A percentile compares a stretch with the other conserved stretches of the same genome.
phyloP scores from a whole-genome alignment of 495 filamentous ascomycete genomes.

The Xylaria longipes region DNA sequence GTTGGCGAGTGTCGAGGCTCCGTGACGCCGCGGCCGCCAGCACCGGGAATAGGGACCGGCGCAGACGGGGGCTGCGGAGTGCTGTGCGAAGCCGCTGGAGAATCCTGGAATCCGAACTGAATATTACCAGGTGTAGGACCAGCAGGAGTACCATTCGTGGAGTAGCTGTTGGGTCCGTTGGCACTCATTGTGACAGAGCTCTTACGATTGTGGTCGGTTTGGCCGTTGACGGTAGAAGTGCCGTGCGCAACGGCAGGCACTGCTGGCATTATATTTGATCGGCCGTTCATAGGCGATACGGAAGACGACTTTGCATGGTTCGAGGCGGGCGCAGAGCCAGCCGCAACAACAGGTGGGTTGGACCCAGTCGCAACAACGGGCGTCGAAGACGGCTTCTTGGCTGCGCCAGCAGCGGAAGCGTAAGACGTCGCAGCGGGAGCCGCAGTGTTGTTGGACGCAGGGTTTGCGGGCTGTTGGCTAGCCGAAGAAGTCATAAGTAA shows the following conservation, averaged over 20 bases:
- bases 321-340: slow-evolving; percentile 66
- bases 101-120: slow-evolving; percentile 81
- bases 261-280: slow-evolving; percentile 73
- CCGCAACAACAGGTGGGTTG: slow-evolving; percentile 66
- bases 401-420: slow-evolving; percentile 76
- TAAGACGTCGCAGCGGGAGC: slow-evolving; percentile 69
- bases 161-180: slow-evolving; percentile 72
- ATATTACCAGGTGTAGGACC: slow-evolving; percentile 62
- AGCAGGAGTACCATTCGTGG: slow-evolving; percentile 73
- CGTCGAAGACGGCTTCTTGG: slow-evolving; percentile 72
- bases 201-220: slow-evolving; percentile 77
- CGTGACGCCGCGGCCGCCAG: slow-evolving; percentile 66
- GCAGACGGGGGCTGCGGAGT: slow-evolving; percentile 62
- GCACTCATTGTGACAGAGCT: slow-evolving; percentile 87
- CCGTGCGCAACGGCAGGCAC: slow-evolving; percentile 58
- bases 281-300: slow-evolving; percentile 83
- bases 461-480: slow-evolving; percentile 55
- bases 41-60: slow-evolving; percentile 69
- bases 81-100: slow-evolving; percentile 70
- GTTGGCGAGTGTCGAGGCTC: slow-evolving; percentile 82
- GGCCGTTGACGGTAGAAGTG: slow-evolving; percentile 63
- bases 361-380: slow-evolving; percentile 76
- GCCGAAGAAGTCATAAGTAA: slow-evolving; percentile 59
- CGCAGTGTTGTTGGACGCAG: slow-evolving; percentile 67
- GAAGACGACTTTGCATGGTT: slow-evolving; percentile 82